These are phyloP conservation scores for Musa acuminata DNA, from an alignment of 176 grass and related monocot genomes.

Conservation along the genomic window DNA sequence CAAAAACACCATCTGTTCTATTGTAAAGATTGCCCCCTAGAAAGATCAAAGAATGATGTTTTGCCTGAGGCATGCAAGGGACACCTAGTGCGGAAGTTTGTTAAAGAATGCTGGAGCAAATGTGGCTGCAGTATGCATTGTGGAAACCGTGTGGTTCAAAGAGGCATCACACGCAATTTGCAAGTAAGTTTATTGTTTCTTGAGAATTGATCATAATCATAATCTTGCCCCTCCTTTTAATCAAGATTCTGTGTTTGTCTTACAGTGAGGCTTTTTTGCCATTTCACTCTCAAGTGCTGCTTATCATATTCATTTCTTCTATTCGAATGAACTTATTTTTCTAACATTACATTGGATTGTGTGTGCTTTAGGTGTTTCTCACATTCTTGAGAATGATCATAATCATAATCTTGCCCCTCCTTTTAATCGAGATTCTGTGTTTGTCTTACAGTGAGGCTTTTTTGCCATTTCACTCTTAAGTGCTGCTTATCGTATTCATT, in stretches of 20 bases:
- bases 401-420: not conserved
- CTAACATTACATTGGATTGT: not conserved
- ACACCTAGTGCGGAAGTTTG: constrained; percentile 60
- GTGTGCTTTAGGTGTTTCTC: constrained; percentile 49
- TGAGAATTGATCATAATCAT: constrained; percentile 8
- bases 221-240: not conserved
- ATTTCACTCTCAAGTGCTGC: too few species aligned
- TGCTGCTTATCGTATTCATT: too few species aligned
- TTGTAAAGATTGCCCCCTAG: constrained; percentile 53
- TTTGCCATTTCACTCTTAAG: too few species aligned
- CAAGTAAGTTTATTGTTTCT: constrained; percentile 30
- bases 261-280: too few species aligned
- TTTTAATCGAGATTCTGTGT: not conserved
- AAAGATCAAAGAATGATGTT: constrained; percentile 37
- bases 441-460: too few species aligned
- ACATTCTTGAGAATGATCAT: constrained; percentile 20
- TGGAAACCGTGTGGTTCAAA: constrained; percentile 60
- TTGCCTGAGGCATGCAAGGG: constrained; percentile 52
- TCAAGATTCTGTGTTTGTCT: too few species aligned
- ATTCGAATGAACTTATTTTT: too few species aligned
- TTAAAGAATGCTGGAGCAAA: constrained; percentile 86
- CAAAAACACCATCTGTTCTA: constrained; percentile 37
- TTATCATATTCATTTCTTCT: too few species aligned
- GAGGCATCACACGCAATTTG: constrained; percentile 45
- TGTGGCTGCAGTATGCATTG: constrained; percentile 73